Base-by-base conservation (phyloP, 2,329 filamentous ascomycete genomes). In the Cyphellophora europaea region DNA sequence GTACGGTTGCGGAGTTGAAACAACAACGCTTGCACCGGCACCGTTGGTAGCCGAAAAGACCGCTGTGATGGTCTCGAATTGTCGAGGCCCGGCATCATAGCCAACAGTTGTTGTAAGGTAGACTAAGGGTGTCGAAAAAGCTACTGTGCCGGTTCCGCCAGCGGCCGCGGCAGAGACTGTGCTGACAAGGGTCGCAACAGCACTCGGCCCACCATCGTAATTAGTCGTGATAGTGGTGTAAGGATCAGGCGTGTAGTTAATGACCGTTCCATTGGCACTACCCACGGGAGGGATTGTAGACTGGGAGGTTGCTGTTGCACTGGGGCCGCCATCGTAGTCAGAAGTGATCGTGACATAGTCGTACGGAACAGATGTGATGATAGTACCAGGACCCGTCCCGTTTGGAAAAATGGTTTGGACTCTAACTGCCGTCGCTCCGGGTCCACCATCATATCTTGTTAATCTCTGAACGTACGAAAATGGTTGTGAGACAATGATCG, bases 291-390 rank as follows among this genome's bases (percentile, higher is more conserved):
- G 21, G 8, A 25, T n/a, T 8, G n/a, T 25, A 25, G 21, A 25
- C 21, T 8, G 8, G 8, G 21, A 25, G n/a, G n/a, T 8, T n/a
- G n/a, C n/a, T 25, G 21, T 25, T 8, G 8, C 21, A n/a, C n/a
- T n/a, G 21, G 30, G 11, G 11, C 30, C 30, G 10, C 16, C 30
- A 19, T 32, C 30, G 13, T 32, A 32, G 30, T 19, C 16, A 11
- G 30, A 16, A 16, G 11, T 16, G 10, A 32, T 13, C 8, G 12
- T 32, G 11, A 10, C 12, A 19, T 32, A 32, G 5, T 11, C 30
- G 30, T 16, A 32, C 16, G 30, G 30, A 5, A 18, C 11, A 16
- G 30, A 32, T 11, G 18, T 18, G 30, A 32, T 19, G 18, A 32
- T 32, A 13, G 30, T 32, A 13, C 30, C 30, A 5, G 30, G 30